Conservation (phyloP, 257 asterid species). For the Nicotiana paniculata region DNA sequence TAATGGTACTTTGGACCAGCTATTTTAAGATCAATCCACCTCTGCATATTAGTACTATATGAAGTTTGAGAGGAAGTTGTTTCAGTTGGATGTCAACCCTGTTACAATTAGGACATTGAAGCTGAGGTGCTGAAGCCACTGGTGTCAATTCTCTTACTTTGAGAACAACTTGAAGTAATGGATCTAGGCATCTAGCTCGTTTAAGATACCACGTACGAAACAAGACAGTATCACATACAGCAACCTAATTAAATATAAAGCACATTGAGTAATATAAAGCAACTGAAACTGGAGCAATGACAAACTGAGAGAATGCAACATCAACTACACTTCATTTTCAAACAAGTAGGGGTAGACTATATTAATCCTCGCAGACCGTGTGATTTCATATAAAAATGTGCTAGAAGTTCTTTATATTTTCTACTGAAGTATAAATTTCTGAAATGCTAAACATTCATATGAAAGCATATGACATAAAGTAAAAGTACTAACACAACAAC, state of each 20-base stretch:
- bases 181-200: neutral
- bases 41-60: too few species aligned
- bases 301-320: neutral
- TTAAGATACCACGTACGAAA: neutral
- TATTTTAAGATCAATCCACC: too few species aligned
- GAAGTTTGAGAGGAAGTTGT: neutral
- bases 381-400: too few species aligned
- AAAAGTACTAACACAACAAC: too few species aligned
- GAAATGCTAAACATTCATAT: too few species aligned
- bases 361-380: too few species aligned
- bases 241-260: neutral
- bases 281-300: neutral
- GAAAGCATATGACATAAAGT: too few species aligned
- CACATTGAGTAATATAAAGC: neutral
- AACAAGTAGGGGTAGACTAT: too few species aligned
- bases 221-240: neutral
- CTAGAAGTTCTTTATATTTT: too few species aligned
- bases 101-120: neutral
- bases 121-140: neutral
- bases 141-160: neutral
- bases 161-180: neutral
- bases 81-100: neutral
- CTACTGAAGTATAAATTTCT: too few species aligned
- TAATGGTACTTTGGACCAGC: too few species aligned
- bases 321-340: too few species aligned